These are phyloP conservation scores for Leccinum ponderosum DNA, from an alignment of 1,284 basidiomycete species.

Conservation along the genomic window DNA sequence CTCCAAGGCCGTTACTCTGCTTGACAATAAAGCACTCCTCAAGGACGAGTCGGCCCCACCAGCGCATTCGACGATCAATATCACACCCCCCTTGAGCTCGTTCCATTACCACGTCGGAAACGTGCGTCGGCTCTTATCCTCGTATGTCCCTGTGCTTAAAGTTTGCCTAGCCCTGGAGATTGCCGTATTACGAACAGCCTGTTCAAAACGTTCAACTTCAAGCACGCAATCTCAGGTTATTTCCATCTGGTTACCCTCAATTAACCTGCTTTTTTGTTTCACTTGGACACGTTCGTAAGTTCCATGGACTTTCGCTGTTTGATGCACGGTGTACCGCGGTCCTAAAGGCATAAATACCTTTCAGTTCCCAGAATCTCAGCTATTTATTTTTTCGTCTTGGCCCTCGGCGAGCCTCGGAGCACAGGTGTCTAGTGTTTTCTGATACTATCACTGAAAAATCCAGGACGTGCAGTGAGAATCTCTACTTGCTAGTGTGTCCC, in stretches of 20 bases:
- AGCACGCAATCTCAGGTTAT: background rate
- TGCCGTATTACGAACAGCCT: constrained; percentile 78
- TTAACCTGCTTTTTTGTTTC: background rate
- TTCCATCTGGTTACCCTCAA: background rate
- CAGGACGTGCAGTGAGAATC: background rate
- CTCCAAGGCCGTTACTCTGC: constrained; percentile 34
- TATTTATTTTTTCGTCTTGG: background rate
- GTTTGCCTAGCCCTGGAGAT: constrained; percentile 55
- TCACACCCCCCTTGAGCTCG: constrained; percentile 62
- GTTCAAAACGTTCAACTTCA: constrained; percentile 43
- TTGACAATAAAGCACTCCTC: constrained; percentile 43
- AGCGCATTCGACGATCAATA: constrained; percentile 43
- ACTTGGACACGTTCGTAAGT: background rate
- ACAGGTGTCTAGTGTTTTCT: background rate
- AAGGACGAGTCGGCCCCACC: constrained; percentile 19
- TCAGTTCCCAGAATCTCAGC: background rate
- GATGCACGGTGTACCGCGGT: background rate
- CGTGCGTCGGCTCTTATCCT: constrained; percentile 35
- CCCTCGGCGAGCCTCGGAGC: background rate
- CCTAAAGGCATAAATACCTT: background rate
- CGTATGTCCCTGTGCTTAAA: background rate
- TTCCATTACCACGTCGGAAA: constrained; percentile 76
- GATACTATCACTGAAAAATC: background rate
- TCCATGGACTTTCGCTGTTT: background rate
- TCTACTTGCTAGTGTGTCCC: background rate